These are phyloP conservation scores for Boeremia exigua DNA, from an alignment of 2,329 filamentous ascomycete genomes.

Conservation along the genomic window DNA sequence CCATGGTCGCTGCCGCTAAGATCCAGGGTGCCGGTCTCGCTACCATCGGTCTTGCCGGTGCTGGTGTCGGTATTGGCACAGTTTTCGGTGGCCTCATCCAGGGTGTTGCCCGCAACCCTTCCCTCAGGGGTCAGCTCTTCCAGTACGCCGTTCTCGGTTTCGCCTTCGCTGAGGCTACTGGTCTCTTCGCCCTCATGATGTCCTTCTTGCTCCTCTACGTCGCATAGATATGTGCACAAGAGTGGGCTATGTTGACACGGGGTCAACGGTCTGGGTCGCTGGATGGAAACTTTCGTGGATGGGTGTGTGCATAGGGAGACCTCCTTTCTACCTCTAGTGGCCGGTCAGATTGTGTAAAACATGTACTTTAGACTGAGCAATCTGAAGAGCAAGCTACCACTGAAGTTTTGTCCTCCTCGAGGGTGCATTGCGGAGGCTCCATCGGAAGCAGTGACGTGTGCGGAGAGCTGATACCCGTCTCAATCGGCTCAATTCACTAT, in stretches of 20 bases:
- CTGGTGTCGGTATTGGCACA: slow-evolving; percentile 94
- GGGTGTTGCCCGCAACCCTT: slow-evolving; percentile 91
- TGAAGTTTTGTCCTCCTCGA: slow-evolving; percentile 38
- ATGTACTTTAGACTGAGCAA: slow-evolving; percentile 53
- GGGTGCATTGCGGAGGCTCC: slow-evolving; percentile 30
- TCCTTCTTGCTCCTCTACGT: slow-evolving; percentile 53
- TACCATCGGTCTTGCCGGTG: slow-evolving; percentile 90
- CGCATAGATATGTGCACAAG: slow-evolving; percentile 47
- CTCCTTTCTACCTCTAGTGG: slow-evolving; percentile 48
- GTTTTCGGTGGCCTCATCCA: slow-evolving; percentile 90
- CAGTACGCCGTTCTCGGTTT: slow-evolving; percentile 95
- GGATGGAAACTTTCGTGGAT: slow-evolving; percentile 48
- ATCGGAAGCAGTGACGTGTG: slow-evolving; percentile 35
- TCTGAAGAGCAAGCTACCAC: slow-evolving; percentile 51
- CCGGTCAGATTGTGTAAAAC: slow-evolving; percentile 53
- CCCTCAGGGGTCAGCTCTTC: slow-evolving; percentile 94
- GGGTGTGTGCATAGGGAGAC: slow-evolving; percentile 51
- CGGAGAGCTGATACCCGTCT: slow-evolving; percentile 27
- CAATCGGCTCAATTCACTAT: slow-evolving; percentile 39
- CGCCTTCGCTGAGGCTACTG: slow-evolving; percentile 91
- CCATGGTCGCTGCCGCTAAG: slow-evolving; percentile 52
- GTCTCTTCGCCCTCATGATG: slow-evolving; percentile 64
- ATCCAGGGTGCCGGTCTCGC: slow-evolving; percentile 60
- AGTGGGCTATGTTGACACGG: slow-evolving; percentile 38
- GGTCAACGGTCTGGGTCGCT: slow-evolving; percentile 45